Conservation (phyloP, 306 rosid genomes). For the Lagenaria siceraria region DNA sequence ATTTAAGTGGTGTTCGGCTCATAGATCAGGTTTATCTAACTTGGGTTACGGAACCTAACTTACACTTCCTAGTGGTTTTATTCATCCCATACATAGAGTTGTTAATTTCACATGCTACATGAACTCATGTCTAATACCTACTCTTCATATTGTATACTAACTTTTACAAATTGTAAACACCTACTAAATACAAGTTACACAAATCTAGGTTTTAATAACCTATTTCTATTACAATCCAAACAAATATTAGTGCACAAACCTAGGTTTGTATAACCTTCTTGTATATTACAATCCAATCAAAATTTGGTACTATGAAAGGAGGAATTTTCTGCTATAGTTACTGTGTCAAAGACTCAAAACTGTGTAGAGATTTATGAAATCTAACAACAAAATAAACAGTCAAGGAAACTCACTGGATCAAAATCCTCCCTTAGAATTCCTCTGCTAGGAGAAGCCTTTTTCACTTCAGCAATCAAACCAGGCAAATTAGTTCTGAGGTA, state of each 20-base stretch:
- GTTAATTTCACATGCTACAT: neutral
- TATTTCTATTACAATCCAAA: neutral
- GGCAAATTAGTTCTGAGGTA: conserved; percentile 68
- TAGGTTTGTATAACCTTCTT: neutral
- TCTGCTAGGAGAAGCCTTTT: conserved; percentile 97
- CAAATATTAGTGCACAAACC: neutral
- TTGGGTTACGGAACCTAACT: neutral
- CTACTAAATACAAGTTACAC: neutral
- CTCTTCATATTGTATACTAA: neutral
- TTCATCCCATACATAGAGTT: neutral
- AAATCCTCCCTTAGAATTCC: conserved; percentile 87
- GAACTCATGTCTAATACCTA: neutral
- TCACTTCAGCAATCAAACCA: conserved; percentile 95
- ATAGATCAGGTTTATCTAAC: neutral
- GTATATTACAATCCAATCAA: neutral
- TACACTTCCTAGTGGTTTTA: neutral
- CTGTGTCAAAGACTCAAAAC: neutral
- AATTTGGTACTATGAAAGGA: neutral
- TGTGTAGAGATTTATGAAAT: neutral
- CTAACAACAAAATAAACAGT: neutral
- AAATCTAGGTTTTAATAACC: neutral
- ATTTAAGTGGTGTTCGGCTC: neutral
- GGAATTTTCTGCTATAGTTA: neutral
- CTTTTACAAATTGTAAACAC: neutral
- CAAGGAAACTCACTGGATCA: conserved; percentile 51